Evolutionary conservation across 495 filamentous ascomycete species (phyloP).

Genomic region (Pseudevernia furfuracea): DNA sequence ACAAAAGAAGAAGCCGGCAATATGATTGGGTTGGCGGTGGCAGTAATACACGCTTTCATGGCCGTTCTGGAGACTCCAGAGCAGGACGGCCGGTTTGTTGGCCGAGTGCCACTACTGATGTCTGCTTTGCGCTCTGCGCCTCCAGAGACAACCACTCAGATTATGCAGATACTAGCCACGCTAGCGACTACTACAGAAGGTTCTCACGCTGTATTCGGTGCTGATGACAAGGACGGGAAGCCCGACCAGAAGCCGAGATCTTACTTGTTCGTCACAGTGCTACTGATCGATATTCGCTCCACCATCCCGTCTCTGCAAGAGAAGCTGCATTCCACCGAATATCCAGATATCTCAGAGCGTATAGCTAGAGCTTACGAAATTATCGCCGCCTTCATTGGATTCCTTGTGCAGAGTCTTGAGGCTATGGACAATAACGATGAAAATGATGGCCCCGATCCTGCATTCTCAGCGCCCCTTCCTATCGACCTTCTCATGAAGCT

Average conservation of each 20-base stretch:
- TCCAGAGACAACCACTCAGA: conserved; percentile 41
- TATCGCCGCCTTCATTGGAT: conserved; percentile 50
- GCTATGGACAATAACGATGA: conserved; percentile 27
- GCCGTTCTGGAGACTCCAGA: conserved; percentile 40
- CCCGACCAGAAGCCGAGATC: conserved; percentile 42
- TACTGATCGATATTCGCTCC: conserved; percentile 54
- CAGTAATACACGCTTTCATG: conserved; percentile 52
- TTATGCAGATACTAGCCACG: conserved; percentile 47
- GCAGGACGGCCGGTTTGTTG: conserved; percentile 38
- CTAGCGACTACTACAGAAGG: conserved; percentile 42
- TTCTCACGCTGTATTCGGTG: conserved; percentile 36
- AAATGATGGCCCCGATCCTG: conserved; percentile 17
- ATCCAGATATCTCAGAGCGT: conserved; percentile 41
- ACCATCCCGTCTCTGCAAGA: conserved; percentile 53
- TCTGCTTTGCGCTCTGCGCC: conserved; percentile 41
- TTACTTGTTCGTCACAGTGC: conserved; percentile 53
- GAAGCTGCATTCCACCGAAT: conserved; percentile 42
- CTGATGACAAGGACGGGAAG: conserved; percentile 20
- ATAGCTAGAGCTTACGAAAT: conserved; percentile 53
- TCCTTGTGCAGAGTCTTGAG: conserved; percentile 45
- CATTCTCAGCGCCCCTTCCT: conserved; percentile 28
- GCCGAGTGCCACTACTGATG: conserved; percentile 44
- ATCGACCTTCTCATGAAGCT: conserved; percentile 52
- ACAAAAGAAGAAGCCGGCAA: conserved; percentile 38
- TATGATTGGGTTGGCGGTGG: conserved; percentile 55